Conservation (phyloP, 345 rosid species). For the Gossypium mustelinum region DNA sequence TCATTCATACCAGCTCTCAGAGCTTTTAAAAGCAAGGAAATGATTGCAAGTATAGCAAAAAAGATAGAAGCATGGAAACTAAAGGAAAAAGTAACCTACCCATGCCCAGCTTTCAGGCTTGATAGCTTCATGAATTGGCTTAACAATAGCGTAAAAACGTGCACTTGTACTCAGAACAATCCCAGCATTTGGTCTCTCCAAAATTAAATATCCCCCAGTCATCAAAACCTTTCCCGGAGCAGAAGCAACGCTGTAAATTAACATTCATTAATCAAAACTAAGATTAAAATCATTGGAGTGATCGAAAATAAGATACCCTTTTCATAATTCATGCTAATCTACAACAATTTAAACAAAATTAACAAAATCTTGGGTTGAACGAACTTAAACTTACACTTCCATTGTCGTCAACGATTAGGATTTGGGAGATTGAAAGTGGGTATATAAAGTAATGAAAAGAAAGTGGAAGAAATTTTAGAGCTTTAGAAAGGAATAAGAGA, state of each 20-base stretch:
- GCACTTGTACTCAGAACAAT: conserved; percentile 88
- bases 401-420: background rate
- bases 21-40: background rate
- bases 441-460: background rate
- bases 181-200: conserved; percentile 95
- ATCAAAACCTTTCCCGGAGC: conserved; percentile 98
- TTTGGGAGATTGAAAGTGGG: conserved; percentile 1
- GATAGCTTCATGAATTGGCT: conserved; percentile 60
- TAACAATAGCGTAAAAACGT: conserved; percentile 85
- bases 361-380: background rate
- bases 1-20: background rate
- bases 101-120: conserved; percentile 83
- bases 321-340: background rate
- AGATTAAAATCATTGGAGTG: background rate
- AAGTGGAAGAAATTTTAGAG: background rate
- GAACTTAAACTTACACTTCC: conserved; percentile 17
- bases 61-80: background rate
- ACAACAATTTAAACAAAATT: background rate
- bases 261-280: conserved; percentile 8
- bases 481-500: background rate
- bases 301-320: background rate
- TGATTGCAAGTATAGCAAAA: background rate
- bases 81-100: conserved; percentile 56
- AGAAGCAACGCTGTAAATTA: conserved; percentile 68
- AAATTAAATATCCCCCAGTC: conserved; percentile 86